Conservation (phyloP, 164 flowering plant genomes). For the Magnolia sinica region DNA sequence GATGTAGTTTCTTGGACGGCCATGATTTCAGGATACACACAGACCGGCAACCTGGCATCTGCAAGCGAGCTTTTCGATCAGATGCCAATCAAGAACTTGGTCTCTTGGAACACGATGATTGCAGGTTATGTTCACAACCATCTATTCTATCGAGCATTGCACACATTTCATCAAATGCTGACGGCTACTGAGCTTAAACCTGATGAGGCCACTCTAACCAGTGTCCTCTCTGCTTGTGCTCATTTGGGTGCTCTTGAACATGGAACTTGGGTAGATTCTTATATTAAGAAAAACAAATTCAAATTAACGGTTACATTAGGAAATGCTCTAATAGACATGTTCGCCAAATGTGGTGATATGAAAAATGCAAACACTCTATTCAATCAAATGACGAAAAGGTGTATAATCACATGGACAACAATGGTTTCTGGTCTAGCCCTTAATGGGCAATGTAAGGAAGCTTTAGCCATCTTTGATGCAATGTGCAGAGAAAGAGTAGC, state of each 20-base stretch:
- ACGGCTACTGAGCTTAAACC: constrained; percentile 38
- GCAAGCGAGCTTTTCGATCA: constrained; percentile 28
- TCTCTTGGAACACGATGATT: constrained; percentile 57
- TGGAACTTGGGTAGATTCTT: constrained; percentile 51
- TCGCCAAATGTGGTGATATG: constrained; percentile 53
- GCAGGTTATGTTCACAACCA: constrained; percentile 43
- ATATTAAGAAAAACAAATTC: constrained; percentile 34
- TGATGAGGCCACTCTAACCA: constrained; percentile 39
- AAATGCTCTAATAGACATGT: constrained; percentile 54
- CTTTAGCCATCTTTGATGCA: constrained; percentile 36
- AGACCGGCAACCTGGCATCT: constrained; percentile 29
- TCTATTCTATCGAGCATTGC: constrained; percentile 40
- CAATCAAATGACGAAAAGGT: constrained; percentile 28
- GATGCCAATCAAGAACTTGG: constrained; percentile 44
- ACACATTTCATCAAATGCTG: constrained; percentile 36
- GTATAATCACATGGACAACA: constrained; percentile 54
- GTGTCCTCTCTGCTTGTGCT: constrained; percentile 48
- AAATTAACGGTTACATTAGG: constrained; percentile 36
- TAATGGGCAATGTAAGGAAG: constrained; percentile 47
- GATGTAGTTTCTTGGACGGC: constrained; percentile 48
- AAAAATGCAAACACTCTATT: constrained; percentile 33
- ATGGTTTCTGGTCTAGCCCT: constrained; percentile 51
- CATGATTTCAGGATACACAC: constrained; percentile 40
- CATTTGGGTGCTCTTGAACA: constrained; percentile 49
- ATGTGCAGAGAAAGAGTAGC: constrained; percentile 34